These are phyloP conservation scores for Ascochyta lentis DNA, from an alignment of 2,329 filamentous ascomycete species.

Conservation along the genomic window DNA sequence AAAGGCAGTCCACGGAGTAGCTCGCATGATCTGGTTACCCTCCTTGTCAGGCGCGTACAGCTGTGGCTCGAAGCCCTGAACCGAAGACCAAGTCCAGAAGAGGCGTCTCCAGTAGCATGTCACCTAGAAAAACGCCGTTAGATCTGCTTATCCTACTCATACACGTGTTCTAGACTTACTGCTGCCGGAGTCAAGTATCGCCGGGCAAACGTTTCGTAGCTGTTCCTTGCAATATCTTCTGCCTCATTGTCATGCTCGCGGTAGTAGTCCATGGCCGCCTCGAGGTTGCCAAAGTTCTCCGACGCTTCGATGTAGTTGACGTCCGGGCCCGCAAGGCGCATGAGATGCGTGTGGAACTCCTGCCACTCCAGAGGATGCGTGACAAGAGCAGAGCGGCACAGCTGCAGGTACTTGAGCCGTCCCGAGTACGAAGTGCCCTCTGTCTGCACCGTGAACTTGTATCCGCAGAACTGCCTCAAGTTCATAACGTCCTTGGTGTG, in stretches of 20 bases:
- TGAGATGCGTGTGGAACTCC: slow-evolving; percentile 45
- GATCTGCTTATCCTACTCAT: background rate
- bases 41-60: slow-evolving; percentile 34
- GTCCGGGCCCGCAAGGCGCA: slow-evolving; percentile 38
- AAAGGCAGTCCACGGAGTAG: slow-evolving; percentile 44
- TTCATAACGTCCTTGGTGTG: slow-evolving; percentile 46
- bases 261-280: slow-evolving; percentile 43
- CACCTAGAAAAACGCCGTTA: slow-evolving; percentile 20
- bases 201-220: slow-evolving; percentile 40
- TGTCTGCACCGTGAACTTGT: slow-evolving; percentile 61
- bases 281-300: slow-evolving; percentile 41
- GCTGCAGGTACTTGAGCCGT: slow-evolving; percentile 61
- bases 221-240: slow-evolving; percentile 39
- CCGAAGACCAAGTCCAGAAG: slow-evolving; percentile 39
- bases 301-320: slow-evolving; percentile 44
- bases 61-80: slow-evolving; percentile 40
- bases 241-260: slow-evolving; percentile 37
- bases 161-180: slow-evolving; percentile 20
- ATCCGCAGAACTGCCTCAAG: slow-evolving; percentile 47
- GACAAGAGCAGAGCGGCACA: slow-evolving; percentile 51
- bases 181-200: slow-evolving; percentile 43
- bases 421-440: slow-evolving; percentile 63
- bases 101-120: slow-evolving; percentile 46
- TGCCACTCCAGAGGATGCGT: slow-evolving; percentile 45
- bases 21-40: slow-evolving; percentile 39